Evolutionary conservation across 257 asterid genomes (phyloP).

Genomic region (Ehretia macrophylla): DNA sequence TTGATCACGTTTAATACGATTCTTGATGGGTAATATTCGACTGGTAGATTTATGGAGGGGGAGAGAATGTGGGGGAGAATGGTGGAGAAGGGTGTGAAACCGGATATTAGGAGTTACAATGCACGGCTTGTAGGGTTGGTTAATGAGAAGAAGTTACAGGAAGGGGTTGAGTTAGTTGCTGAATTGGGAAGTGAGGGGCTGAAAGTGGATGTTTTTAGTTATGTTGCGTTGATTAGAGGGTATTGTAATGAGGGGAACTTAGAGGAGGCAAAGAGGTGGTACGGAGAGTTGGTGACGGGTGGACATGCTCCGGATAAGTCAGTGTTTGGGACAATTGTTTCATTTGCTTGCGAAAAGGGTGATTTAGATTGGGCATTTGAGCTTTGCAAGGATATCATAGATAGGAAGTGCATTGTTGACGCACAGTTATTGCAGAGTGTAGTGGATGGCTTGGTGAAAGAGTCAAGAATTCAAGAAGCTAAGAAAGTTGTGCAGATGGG

Average conservation of each 20-base stretch:
- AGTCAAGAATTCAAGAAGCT: conserved; percentile 30
- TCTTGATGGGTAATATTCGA: conserved; percentile 24
- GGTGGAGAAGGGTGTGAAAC: conserved; percentile 22
- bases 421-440: conserved; percentile 33
- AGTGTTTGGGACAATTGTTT: conserved; percentile 16
- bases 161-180: conserved; percentile 25
- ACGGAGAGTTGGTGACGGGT: conserved; percentile 17
- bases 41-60: conserved; percentile 30
- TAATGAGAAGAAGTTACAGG: conserved; percentile 18
- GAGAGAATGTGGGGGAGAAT: conserved; percentile 38
- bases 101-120: conserved; percentile 33
- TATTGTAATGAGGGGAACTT: conserved; percentile 25
- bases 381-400: conserved; percentile 37
- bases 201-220: conserved; percentile 36
- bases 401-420: conserved; percentile 27
- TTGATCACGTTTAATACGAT: conserved; percentile 37
- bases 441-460: conserved; percentile 35
- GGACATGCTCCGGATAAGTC: conserved; percentile 24
- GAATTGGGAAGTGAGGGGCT: conserved; percentile 26
- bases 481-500: conserved; percentile 37
- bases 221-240: conserved; percentile 31
- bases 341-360: conserved; percentile 29
- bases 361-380: conserved; percentile 39
- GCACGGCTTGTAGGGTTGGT: conserved; percentile 33
- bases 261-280: conserved; percentile 42